Base-by-base conservation (phyloP, 2,329 filamentous ascomycete genomes). In the Aureobasidium sp. region DNA sequence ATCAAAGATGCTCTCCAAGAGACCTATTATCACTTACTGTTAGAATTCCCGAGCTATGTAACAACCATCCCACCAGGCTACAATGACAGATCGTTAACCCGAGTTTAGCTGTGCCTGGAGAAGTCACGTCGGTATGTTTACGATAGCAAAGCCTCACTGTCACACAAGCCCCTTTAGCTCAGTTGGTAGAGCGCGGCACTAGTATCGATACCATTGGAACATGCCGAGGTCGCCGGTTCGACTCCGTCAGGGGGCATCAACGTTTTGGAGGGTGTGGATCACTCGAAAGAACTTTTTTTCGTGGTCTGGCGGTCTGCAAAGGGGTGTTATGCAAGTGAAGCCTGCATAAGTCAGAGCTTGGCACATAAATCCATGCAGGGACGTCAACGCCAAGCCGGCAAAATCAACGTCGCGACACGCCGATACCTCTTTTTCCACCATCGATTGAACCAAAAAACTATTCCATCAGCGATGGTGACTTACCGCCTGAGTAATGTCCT, bases 101-200 rank as follows among this genome's bases (percentile, higher is more conserved):
- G 4, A 29, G 7, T 29, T 29, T 29, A 8, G 29, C 29, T 37
- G 31, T 36, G 31, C n/a, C n/a, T n/a, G n/a, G n/a, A n/a, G n/a
- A n/a, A n/a, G n/a, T n/a, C n/a, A n/a, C n/a, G n/a, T n/a, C n/a
- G n/a, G n/a, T n/a, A n/a, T n/a, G n/a, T n/a, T n/a, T n/a, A n/a
- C n/a, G n/a, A n/a, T n/a, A n/a, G n/a, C n/a, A n/a, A n/a, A n/a
- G n/a, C n/a, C n/a, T 36, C 31, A 36, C 8, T 12, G 22, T 17
- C 15, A 48, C 15, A 48, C 8, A 20, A 49, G 47, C 47, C 47
- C 15, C 47, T 49, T 49, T 34, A 49, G 47, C 47, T 49, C 29
- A 49, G 47, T 49, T 49, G 47, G 47, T 49, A 49, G 47, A 49
- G 47, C 47, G 47, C 47, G 47, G 47, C 47, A 49, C 47, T 49